phyloP scores from a whole-genome alignment of 73 alveolate genomes.

The Durusdinium trenchii region DNA sequence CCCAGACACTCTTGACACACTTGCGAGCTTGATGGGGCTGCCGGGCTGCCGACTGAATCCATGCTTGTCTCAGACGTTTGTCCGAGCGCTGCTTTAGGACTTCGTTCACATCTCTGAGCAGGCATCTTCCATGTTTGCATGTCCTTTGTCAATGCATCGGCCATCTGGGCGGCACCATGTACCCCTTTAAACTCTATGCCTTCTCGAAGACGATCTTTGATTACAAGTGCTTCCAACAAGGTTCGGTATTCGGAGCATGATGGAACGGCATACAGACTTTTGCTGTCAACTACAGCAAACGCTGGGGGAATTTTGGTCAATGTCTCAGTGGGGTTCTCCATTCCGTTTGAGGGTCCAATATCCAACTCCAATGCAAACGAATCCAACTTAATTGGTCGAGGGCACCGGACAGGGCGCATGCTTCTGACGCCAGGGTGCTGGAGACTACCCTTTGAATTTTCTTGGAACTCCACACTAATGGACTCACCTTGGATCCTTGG shows the following conservation, averaged over 20 bases:
- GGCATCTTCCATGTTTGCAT: not conserved
- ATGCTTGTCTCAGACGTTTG: not conserved
- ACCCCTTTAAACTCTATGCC: not conserved
- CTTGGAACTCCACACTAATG: not conserved
- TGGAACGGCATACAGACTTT: not conserved
- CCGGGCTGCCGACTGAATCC: too few species aligned
- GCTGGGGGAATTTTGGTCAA: not conserved
- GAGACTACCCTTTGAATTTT: not conserved
- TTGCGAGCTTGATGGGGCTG: too few species aligned
- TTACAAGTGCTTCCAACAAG: not conserved
- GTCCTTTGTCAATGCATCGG: not conserved
- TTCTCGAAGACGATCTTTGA: not conserved
- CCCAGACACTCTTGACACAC: too few species aligned
- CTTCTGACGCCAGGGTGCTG: conserved; percentile 13
- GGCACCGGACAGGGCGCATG: conserved; percentile 12
- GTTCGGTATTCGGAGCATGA: not conserved
- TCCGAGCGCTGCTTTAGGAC: not conserved
- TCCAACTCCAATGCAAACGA: not conserved
- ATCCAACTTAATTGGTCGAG: not conserved
- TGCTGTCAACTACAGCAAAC: not conserved
- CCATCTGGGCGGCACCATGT: not conserved
- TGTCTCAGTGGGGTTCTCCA: not conserved
- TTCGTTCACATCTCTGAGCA: not conserved
- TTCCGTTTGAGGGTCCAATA: not conserved
- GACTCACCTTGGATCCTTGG: not conserved